Evolutionary conservation across 345 rosid genomes (phyloP).

Genomic region (Hevea brasiliensis): DNA sequence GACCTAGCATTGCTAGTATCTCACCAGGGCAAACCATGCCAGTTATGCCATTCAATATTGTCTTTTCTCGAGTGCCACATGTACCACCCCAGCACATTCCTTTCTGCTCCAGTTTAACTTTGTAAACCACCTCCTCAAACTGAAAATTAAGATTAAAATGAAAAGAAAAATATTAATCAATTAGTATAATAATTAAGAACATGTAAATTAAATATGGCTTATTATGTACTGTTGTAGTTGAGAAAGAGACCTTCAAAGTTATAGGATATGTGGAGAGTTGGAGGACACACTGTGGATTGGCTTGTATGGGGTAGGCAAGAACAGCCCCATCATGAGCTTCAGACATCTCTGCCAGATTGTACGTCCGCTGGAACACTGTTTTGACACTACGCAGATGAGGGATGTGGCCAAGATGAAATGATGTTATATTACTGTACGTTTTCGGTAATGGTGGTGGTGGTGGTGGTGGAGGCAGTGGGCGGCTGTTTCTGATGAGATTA

Average conservation of each 20-base stretch:
- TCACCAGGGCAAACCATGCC: conserved; percentile 56
- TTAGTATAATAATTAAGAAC: neutral
- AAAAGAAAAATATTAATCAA: too few relatives aligned
- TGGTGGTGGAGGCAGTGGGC: conserved; percentile 7
- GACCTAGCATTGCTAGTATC: conserved; percentile 62
- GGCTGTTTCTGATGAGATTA: conserved; percentile 1
- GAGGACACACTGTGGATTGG: conserved; percentile 45
- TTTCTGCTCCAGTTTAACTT: conserved; percentile 63
- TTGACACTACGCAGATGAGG: conserved; percentile 18
- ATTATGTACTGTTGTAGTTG: neutral
- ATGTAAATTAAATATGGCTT: too few relatives aligned
- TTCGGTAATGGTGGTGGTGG: neutral
- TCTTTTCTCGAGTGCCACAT: conserved; percentile 46
- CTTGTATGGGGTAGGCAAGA: conserved; percentile 41
- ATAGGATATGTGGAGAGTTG: conserved; percentile 54
- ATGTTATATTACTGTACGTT: neutral
- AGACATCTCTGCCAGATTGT: conserved; percentile 31
- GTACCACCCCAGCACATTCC: conserved; percentile 49
- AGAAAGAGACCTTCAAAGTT: conserved; percentile 69
- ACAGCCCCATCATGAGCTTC: conserved; percentile 44
- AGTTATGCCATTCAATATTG: conserved; percentile 51
- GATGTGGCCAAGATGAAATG: conserved; percentile 35
- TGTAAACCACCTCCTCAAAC: conserved; percentile 95
- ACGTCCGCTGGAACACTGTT: conserved; percentile 33
- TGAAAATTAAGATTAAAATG: conserved; percentile 30